Evolutionary conservation across 2,329 filamentous ascomycete species (phyloP).

Genomic region (Hymenoscyphus repandus): DNA sequence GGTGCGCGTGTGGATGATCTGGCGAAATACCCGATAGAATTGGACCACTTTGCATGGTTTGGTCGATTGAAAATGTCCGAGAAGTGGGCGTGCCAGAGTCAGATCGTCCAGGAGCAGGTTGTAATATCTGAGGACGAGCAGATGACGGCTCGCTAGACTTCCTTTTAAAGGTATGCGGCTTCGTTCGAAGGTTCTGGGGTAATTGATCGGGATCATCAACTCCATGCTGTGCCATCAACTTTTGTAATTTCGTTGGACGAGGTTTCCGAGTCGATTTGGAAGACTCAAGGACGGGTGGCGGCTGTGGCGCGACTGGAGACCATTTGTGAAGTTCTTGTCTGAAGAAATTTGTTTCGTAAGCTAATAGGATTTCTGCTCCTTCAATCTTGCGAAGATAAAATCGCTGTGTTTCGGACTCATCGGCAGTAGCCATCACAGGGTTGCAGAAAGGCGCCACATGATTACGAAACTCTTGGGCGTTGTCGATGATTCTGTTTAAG

Average conservation of each 20-base stretch:
- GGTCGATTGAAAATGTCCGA: slow-evolving; percentile 21
- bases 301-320: slow-evolving; percentile 80
- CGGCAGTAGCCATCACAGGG: slow-evolving; percentile 71
- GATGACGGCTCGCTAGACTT: slow-evolving; percentile 30
- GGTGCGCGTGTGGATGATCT: slow-evolving; percentile 26
- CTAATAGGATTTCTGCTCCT: slow-evolving; percentile 86
- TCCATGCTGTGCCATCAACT: slow-evolving; percentile 82
- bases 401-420: slow-evolving; percentile 82
- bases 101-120: slow-evolving; percentile 29
- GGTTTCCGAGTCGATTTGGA: slow-evolving; percentile 94
- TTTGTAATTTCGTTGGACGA: slow-evolving; percentile 92
- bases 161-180: slow-evolving; percentile 29
- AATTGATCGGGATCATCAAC: slow-evolving; percentile 88
- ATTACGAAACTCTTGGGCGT: slow-evolving; percentile 76
- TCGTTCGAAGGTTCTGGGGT: slow-evolving; percentile 56
- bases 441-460: slow-evolving; percentile 79
- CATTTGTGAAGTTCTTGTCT: slow-evolving; percentile 92
- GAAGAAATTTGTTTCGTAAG: slow-evolving; percentile 96
- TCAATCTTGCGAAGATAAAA: slow-evolving; percentile 98
- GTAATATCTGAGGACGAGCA: slow-evolving; percentile 24
- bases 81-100: slow-evolving; percentile 28
- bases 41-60: slow-evolving; percentile 22
- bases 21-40: slow-evolving; percentile 24
- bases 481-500: slow-evolving; percentile 78
- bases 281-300: slow-evolving; percentile 79